Evolutionary conservation across 2,329 filamentous ascomycete species (phyloP).

Genomic region (Ophiostoma sp.): DNA sequence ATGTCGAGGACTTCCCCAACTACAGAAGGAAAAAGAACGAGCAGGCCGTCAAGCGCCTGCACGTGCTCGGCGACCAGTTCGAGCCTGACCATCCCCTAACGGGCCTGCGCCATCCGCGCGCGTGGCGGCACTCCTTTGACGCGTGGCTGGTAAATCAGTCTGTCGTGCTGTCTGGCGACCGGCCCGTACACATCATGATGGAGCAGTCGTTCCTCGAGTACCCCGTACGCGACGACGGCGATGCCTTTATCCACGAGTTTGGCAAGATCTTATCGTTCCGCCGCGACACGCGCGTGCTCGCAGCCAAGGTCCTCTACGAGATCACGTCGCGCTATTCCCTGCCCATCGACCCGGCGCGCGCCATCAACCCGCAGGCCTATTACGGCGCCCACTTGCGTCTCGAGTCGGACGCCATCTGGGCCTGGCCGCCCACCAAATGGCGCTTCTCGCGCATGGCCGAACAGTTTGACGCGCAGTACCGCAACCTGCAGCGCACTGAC

Average conservation of each 20-base stretch:
- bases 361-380: slow-evolving; percentile 30
- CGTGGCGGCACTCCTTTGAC: slow-evolving; percentile 32
- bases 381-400: slow-evolving; percentile 34
- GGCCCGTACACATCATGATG: slow-evolving; percentile 30
- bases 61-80: slow-evolving; percentile 32
- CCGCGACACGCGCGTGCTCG: slow-evolving; percentile 31
- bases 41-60: slow-evolving; percentile 25
- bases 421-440: slow-evolving; percentile 32
- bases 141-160: slow-evolving; percentile 30
- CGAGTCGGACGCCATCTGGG: slow-evolving; percentile 32
- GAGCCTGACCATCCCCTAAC: slow-evolving; percentile 31
- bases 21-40: slow-evolving; percentile 24
- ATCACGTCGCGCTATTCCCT: slow-evolving; percentile 27
- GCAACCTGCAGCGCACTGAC: slow-evolving; percentile 28
- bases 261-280: slow-evolving; percentile 35
- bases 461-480: slow-evolving; percentile 32
- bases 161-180: slow-evolving; percentile 20
- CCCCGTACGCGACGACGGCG: slow-evolving; percentile 35
- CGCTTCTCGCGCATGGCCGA: slow-evolving; percentile 32
- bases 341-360: slow-evolving; percentile 28
- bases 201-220: slow-evolving; percentile 37
- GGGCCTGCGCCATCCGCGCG: slow-evolving; percentile 27
- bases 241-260: slow-evolving; percentile 33
- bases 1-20: slow-evolving; percentile 30
- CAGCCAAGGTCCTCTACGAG: slow-evolving; percentile 30